Evolutionary conservation across 1,139 yeast genomes (phyloP).

Genomic region (Debaryomyces udenii): DNA sequence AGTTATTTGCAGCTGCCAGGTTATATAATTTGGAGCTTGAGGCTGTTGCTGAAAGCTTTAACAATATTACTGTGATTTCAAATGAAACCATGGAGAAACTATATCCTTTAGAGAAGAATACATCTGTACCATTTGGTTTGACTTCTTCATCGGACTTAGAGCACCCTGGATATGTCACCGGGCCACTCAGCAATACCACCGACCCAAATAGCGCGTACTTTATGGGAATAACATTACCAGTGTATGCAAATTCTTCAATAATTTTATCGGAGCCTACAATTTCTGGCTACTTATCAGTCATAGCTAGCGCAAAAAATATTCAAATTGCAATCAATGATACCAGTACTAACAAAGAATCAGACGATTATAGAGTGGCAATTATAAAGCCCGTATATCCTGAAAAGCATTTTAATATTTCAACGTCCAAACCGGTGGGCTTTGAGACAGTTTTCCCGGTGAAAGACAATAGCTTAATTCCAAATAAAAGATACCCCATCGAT

Average conservation of each 20-base stretch:
- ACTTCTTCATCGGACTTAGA: constrained; percentile 19
- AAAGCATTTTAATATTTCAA: constrained; percentile 12
- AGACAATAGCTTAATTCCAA: constrained; percentile 20
- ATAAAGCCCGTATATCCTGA: constrained; percentile 33
- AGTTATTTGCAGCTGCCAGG: constrained; percentile 64
- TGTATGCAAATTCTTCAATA: constrained; percentile 73
- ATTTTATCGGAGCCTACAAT: constrained; percentile 59
- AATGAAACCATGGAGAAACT: constrained; percentile 39
- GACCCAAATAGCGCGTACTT: constrained; percentile 39
- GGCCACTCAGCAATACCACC: constrained; percentile 54
- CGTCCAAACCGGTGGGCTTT: constrained; percentile 30
- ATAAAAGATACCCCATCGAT: constrained; percentile 31
- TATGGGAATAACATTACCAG: constrained; percentile 68
- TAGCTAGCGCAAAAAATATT: constrained; percentile 60
- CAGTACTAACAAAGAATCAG: constrained; percentile 18
- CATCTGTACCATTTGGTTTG: constrained; percentile 45
- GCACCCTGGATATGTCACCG: constrained; percentile 53
- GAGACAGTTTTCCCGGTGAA: constrained; percentile 38
- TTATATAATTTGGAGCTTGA: constrained; percentile 60
- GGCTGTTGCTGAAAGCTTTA: constrained; percentile 38
- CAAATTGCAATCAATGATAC: constrained; percentile 53
- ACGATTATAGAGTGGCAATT: constrained; percentile 39
- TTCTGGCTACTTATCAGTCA: constrained; percentile 72
- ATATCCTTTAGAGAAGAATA: constrained; percentile 53
- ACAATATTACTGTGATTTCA: constrained; percentile 34